A percentile compares a stretch with the other conserved stretches of the same genome.
Conservation (phyloP, 2,329 filamentous ascomycete genomes). For the Cladosporium sp. region DNA sequence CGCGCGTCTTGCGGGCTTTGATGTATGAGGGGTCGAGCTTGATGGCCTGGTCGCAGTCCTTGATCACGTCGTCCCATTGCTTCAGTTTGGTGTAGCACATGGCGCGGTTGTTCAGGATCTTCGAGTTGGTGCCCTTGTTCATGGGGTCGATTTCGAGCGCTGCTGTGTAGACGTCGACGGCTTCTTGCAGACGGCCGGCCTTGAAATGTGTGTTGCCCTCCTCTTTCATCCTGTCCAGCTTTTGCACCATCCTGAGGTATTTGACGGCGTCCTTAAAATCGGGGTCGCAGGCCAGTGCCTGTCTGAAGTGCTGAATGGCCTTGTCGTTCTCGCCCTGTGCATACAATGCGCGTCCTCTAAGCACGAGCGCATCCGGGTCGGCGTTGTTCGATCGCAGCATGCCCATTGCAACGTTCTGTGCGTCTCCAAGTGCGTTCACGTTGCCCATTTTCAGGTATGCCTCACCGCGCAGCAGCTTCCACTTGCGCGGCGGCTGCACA, state of each 20-base stretch:
- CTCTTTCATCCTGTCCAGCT: constrained; percentile 88
- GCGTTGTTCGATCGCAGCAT: constrained; percentile 82
- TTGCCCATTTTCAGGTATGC: constrained; percentile 92
- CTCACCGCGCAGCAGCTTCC: constrained; percentile 89
- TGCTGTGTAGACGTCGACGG: constrained; percentile 79
- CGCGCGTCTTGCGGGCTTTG: constrained; percentile 92
- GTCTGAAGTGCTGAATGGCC: constrained; percentile 86
- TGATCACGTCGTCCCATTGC: constrained; percentile 76
- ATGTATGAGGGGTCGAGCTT: constrained; percentile 79
- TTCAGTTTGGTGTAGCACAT: constrained; percentile 81
- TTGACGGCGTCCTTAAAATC: constrained; percentile 88
- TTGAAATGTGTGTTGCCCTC: constrained; percentile 93
- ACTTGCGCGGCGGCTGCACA: constrained; percentile 84
- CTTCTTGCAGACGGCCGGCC: constrained; percentile 72
- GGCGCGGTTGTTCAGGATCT: constrained; percentile 90
- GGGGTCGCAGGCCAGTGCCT: constrained; percentile 85
- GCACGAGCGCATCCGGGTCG: constrained; percentile 89
- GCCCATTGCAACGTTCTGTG: constrained; percentile 87
- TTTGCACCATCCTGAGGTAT: constrained; percentile 85
- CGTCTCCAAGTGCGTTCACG: constrained; percentile 83
- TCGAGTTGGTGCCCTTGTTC: constrained; percentile 92
- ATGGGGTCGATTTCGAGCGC: constrained; percentile 81
- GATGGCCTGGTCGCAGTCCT: constrained; percentile 82
- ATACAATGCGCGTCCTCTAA: constrained; percentile 85
- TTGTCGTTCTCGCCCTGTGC: constrained; percentile 93